Evolutionary conservation across 176 grass and related monocot genomes (phyloP).

Genomic region (Guadua angustifolia): DNA sequence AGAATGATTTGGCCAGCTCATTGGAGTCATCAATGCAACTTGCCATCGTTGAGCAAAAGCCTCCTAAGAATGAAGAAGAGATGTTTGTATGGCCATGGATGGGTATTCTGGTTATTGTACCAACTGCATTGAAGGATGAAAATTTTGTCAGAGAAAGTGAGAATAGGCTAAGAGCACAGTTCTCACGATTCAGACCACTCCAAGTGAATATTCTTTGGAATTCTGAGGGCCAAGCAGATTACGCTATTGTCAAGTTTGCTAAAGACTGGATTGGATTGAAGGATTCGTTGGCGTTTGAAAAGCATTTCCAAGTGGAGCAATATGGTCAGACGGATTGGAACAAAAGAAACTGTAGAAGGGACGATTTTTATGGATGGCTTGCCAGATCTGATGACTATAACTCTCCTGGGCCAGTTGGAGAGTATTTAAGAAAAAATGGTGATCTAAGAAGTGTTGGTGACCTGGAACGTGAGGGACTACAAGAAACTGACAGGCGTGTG

Average conservation of each 20-base stretch:
- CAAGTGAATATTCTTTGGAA: conserved; percentile 45
- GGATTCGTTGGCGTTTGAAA: conserved; percentile 65
- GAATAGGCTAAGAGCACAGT: conserved; percentile 55
- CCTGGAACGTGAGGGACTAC: conserved; percentile 39
- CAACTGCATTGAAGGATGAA: conserved; percentile 29
- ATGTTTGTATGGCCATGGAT: conserved; percentile 70
- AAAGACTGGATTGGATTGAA: conserved; percentile 60
- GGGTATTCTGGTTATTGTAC: conserved; percentile 61
- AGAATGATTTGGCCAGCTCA: conserved; percentile 48
- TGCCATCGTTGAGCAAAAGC: conserved; percentile 22
- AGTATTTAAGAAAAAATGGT: conserved; percentile 58
- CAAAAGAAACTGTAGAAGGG: conserved; percentile 46
- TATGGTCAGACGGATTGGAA: conserved; percentile 52
- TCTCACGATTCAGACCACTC: conserved; percentile 58
- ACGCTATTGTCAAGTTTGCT: conserved; percentile 54
- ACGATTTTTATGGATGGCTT: conserved; percentile 64
- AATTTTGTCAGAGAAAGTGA: conserved; percentile 38
- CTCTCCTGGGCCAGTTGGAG: conserved; percentile 46
- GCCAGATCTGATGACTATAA: conserved; percentile 58
- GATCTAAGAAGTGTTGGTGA: conserved; percentile 54
- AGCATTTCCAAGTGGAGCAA: conserved; percentile 42
- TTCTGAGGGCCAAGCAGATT: conserved; percentile 38
- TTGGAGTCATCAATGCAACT: conserved; percentile 31
- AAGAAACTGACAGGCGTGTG: conserved; percentile 43
- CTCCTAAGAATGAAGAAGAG: conserved; percentile 47